phyloP scores from a whole-genome alignment of 2,329 filamentous ascomycete genomes.

The Botrytis pseudocinerea region DNA sequence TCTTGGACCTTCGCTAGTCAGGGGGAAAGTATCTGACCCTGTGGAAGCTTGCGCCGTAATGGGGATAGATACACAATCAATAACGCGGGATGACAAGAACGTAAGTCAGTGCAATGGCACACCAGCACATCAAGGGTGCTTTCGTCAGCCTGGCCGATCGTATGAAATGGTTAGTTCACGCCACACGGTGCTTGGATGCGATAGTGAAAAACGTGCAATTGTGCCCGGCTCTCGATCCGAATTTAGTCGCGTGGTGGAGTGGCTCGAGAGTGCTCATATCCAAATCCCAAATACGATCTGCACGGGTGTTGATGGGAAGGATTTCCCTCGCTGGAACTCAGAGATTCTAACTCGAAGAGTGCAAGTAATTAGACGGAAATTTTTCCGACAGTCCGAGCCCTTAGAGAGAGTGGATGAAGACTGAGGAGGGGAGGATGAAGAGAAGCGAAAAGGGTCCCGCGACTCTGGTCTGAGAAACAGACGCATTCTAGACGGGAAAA shows the following conservation, averaged over 20 bases:
- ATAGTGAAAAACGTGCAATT: neutral
- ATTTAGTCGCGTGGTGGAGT: neutral
- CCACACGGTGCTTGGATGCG: slow-evolving; percentile 7
- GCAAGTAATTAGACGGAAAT: neutral
- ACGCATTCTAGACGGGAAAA: neutral
- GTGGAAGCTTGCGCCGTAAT: neutral
- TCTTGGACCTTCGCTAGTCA: neutral
- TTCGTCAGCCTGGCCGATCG: neutral
- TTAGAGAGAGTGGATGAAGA: neutral
- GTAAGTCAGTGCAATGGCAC: neutral
- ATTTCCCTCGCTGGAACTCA: neutral
- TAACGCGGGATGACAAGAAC: neutral
- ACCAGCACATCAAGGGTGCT: neutral
- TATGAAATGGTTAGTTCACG: neutral
- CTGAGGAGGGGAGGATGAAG: neutral
- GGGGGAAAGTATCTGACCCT: neutral
- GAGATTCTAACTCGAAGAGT: neutral
- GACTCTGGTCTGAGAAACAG: neutral
- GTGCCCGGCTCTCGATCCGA: neutral
- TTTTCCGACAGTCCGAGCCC: neutral
- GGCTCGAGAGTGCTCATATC: neutral
- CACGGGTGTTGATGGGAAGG: neutral
- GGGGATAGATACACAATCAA: slow-evolving; percentile 7
- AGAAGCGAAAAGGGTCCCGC: neutral
- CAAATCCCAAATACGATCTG: neutral